Evolutionary conservation across 2,329 filamentous ascomycete species (phyloP).

Genomic region (Clonostachys rosea): DNA sequence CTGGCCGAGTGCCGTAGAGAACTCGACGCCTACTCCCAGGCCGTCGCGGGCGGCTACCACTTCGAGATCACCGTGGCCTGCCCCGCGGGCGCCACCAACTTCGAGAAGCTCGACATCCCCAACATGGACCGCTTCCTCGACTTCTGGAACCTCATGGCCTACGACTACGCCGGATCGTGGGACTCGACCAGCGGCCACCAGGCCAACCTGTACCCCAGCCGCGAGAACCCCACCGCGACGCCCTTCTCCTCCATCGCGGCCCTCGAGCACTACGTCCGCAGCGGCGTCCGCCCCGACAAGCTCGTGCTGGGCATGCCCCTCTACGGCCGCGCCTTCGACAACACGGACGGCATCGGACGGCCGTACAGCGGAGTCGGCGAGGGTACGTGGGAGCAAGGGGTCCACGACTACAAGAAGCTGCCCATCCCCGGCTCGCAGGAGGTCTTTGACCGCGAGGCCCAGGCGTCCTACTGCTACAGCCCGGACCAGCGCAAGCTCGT

Average conservation of each 20-base stretch:
- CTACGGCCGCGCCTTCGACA: slow-evolving; percentile 81
- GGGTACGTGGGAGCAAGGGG: slow-evolving; percentile 79
- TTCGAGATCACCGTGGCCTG: slow-evolving; percentile 63
- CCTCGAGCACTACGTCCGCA: slow-evolving; percentile 62
- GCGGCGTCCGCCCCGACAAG: slow-evolving; percentile 64
- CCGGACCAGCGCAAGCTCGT: slow-evolving; percentile 60
- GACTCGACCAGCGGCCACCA: slow-evolving; percentile 69
- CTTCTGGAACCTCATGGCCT: slow-evolving; percentile 83
- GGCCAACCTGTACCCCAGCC: slow-evolving; percentile 67
- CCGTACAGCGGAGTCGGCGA: slow-evolving; percentile 68
- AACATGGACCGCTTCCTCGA: slow-evolving; percentile 64
- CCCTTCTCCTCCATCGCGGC: slow-evolving; percentile 74
- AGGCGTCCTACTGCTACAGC: slow-evolving; percentile 78
- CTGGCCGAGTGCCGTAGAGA: slow-evolving; percentile 50
- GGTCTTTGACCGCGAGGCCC: slow-evolving; percentile 54
- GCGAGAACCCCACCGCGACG: slow-evolving; percentile 55
- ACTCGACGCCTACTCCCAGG: slow-evolving; percentile 51
- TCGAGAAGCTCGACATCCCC: slow-evolving; percentile 54
- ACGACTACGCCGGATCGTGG: slow-evolving; percentile 86
- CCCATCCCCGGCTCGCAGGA: slow-evolving; percentile 65
- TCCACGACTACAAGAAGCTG: slow-evolving; percentile 85
- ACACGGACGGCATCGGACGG: slow-evolving; percentile 69
- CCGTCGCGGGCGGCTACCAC: slow-evolving; percentile 34
- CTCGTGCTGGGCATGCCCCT: slow-evolving; percentile 89
- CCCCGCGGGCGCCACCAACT: slow-evolving; percentile 59